Conservation (phyloP, 345 rosid genomes). For the Salix purpurea region DNA sequence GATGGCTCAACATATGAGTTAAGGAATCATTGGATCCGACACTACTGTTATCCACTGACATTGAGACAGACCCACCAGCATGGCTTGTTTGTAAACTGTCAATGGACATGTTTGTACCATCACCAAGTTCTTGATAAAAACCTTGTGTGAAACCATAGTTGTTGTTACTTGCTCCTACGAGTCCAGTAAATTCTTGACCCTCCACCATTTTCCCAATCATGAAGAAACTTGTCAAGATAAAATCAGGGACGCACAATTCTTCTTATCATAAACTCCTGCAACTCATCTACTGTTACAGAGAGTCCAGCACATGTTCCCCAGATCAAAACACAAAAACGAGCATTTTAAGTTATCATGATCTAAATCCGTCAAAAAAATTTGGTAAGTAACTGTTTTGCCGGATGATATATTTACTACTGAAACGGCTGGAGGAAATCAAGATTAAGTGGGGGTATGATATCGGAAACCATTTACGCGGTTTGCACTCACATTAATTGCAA, state of each 20-base stretch:
- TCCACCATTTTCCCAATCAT: slow-evolving; percentile 55
- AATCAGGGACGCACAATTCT: slow-evolving; percentile 9
- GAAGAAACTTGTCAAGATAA: slow-evolving; percentile 17
- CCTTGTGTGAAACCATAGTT: slow-evolving; percentile 52
- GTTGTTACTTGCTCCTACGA: slow-evolving; percentile 46
- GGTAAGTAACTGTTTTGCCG: neutral
- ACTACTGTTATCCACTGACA: slow-evolving; percentile 62
- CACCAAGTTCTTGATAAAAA: slow-evolving; percentile 59
- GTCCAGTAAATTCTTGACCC: slow-evolving; percentile 47
- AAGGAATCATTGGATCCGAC: slow-evolving; percentile 67
- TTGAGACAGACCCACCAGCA: slow-evolving; percentile 60
- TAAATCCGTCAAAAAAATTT: neutral
- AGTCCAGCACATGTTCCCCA: neutral
- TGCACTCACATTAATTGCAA: neutral
- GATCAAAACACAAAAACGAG: neutral
- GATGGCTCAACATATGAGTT: slow-evolving; percentile 61
- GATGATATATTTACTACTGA: neutral
- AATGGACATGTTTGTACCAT: slow-evolving; percentile 62
- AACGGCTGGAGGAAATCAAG: neutral
- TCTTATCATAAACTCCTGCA: slow-evolving; percentile 11
- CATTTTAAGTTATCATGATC: neutral
- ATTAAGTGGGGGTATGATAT: neutral
- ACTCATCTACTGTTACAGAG: neutral
- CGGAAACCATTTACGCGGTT: neutral
- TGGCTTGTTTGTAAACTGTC: slow-evolving; percentile 59